Conservation (phyloP, 345 rosid species). For the Eucalyptus decipiens region DNA sequence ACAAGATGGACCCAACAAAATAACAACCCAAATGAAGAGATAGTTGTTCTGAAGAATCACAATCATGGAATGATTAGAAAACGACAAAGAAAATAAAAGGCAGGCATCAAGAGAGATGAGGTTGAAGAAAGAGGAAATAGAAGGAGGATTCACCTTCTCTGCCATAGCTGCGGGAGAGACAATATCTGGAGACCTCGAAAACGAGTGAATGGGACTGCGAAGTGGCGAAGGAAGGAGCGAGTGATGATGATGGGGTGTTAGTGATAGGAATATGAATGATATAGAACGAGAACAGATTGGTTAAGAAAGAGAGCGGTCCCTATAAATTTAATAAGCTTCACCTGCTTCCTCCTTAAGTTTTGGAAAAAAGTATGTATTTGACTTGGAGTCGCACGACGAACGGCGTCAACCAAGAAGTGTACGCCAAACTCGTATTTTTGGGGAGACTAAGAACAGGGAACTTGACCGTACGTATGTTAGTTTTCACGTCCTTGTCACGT, state of each 20-base stretch:
- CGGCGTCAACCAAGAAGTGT: not conserved
- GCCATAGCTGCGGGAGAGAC: not conserved
- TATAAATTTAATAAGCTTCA: not conserved
- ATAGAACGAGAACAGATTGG: not conserved
- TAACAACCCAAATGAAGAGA: not conserved
- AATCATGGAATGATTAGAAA: not conserved
- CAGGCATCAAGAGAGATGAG: not conserved
- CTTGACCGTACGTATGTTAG: not conserved
- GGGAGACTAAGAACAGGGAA: not conserved
- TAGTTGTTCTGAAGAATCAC: not conserved
- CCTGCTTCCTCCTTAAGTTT: not conserved
- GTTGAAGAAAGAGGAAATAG: not conserved
- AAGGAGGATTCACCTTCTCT: conserved; percentile 1
- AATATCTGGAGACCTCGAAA: not conserved
- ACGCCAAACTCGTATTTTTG: not conserved
- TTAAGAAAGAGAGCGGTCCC: not conserved
- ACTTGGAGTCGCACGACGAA: not conserved
- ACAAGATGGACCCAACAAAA: not conserved
- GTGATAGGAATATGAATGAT: not conserved
- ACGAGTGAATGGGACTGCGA: not conserved
- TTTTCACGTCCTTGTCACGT: not conserved
- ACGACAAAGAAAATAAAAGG: not conserved
- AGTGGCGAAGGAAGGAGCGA: not conserved
- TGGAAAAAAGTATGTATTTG: not conserved
- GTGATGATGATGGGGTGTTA: not conserved